phyloP scores from a whole-genome alignment of 192 early-diverging fungal genomes.

The Chytriomyces sp. region DNA sequence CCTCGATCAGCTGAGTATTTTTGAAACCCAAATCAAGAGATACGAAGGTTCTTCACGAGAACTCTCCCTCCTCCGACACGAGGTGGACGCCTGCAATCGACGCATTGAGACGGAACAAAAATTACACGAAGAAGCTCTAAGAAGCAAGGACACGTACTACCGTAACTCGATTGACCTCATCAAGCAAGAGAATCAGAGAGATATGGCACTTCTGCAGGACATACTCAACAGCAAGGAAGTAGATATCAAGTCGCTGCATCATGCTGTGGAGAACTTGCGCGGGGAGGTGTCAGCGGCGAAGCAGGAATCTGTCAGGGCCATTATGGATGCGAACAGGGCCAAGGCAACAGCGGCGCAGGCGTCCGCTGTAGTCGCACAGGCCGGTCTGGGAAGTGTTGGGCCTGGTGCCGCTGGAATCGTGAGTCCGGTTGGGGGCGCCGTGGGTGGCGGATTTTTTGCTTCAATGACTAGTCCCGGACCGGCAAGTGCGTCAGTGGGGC shows the following conservation, averaged over 20 bases:
- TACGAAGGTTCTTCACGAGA: conserved; percentile 20
- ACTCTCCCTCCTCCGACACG: conserved; percentile 24
- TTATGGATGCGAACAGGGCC: conserved; percentile 20
- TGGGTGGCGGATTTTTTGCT: conserved; percentile 19
- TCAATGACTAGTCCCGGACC: neutral
- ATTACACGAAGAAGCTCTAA: conserved; percentile 19
- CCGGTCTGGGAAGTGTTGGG: conserved; percentile 18
- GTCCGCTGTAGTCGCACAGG: conserved; percentile 13
- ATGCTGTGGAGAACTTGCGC: neutral
- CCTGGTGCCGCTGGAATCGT: neutral
- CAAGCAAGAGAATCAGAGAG: neutral
- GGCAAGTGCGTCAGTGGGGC: neutral
- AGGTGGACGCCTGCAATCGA: conserved; percentile 17
- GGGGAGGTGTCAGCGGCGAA: neutral
- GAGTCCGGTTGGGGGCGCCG: neutral
- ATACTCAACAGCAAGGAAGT: neutral
- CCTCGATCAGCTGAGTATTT: conserved; percentile 6
- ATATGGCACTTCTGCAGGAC: neutral
- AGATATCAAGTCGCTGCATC: neutral
- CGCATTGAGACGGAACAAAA: conserved; percentile 21
- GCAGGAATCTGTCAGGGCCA: neutral
- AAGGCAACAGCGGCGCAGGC: conserved; percentile 25
- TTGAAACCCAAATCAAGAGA: conserved; percentile 29
- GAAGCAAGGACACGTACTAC: neutral
- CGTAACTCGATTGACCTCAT: neutral